Evolutionary conservation across 2,329 filamentous ascomycete genomes (phyloP).

Genomic region (Huntiella abstrusa): DNA sequence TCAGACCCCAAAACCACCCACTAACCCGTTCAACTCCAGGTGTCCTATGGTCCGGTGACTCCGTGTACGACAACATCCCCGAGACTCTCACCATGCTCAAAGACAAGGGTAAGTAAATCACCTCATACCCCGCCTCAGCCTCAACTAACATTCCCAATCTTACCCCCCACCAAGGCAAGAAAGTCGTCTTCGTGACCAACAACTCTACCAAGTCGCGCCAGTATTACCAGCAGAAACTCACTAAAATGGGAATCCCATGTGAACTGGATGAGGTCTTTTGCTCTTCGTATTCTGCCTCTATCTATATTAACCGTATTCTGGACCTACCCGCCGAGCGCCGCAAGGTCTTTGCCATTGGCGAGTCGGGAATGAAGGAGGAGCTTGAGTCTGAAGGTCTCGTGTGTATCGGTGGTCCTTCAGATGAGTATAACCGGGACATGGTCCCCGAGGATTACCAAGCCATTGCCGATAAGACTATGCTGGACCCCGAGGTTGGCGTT

Average conservation of each 20-base stretch:
- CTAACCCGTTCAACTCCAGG: constrained; percentile 30
- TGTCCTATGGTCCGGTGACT: constrained; percentile 90
- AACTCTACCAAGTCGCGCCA: constrained; percentile 92
- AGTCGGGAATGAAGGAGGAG: constrained; percentile 80
- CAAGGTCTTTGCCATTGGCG: constrained; percentile 89
- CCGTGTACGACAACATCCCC: constrained; percentile 66
- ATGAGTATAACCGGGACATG: constrained; percentile 56
- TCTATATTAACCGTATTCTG: constrained; percentile 91
- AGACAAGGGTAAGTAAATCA: constrained; percentile 42
- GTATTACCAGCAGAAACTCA: constrained; percentile 87
- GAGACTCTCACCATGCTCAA: constrained; percentile 73
- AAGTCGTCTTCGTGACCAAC: constrained; percentile 90
- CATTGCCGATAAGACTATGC: constrained; percentile 53
- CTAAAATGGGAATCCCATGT: constrained; percentile 59
- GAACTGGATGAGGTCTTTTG: constrained; percentile 84
- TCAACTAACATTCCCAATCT: not conserved
- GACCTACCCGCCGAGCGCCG: constrained; percentile 58
- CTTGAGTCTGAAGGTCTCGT: constrained; percentile 59
- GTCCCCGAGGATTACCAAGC: constrained; percentile 59
- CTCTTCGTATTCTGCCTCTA: constrained; percentile 81
- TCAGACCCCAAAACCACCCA: not conserved
- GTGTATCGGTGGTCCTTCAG: constrained; percentile 76
- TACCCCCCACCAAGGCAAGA: constrained; percentile 45
- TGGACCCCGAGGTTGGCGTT: constrained; percentile 78
- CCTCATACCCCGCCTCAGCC: constrained; percentile 5